Evolutionary conservation across 2,329 filamentous ascomycete species (phyloP), one percentile per base, ranked within the genome.

Genomic region (Exophiala sideris): DNA sequence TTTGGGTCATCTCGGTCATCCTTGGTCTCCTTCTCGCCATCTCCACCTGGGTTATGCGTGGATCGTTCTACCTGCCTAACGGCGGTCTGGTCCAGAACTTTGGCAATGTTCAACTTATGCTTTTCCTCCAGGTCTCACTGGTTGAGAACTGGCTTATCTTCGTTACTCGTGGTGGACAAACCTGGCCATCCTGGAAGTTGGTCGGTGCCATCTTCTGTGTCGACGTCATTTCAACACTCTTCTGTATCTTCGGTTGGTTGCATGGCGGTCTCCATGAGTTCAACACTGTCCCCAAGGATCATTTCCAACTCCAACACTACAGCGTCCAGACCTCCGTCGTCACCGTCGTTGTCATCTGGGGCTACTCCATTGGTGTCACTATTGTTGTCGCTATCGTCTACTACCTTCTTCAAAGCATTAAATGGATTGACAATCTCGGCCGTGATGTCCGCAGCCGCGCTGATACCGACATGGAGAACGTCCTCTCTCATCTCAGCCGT

Each of bases 61-160:
- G 82, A 48, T 80, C 86, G 45, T 73, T 89, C 66, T 89, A 83
- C 79, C 72, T 89, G 16, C 73, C 76, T 56, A 83, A 81, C 70
- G 87, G 87, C 68, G 87, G 87, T 77, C 77, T 90, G 66, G 82
- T 90, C 66, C 80, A 88, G 75, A 86, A 87, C 75, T 89, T 81
- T 66, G 87, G 86, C 69, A 84, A 82, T 65, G 79, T 88, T 60
- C 86, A 90, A 74, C 85, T 87, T 66, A 85, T 89, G 56, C 79
- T 95, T 71, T 95, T 95, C 86, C 84, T 95, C 39, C 85, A 95
- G 78, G 86, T 95, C 74, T 91, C 89, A 16, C 83, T 95, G 57
- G 91, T 90, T 65, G 89, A 95, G 83, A 95, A 95, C 80, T 95
- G 90, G 90, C 83, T 95, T 55, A 95, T 95, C 77, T 95, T 95